These are phyloP conservation scores for Calonectria pauciramosa DNA, from an alignment of 2,329 filamentous ascomycete genomes.

Conservation along the genomic window DNA sequence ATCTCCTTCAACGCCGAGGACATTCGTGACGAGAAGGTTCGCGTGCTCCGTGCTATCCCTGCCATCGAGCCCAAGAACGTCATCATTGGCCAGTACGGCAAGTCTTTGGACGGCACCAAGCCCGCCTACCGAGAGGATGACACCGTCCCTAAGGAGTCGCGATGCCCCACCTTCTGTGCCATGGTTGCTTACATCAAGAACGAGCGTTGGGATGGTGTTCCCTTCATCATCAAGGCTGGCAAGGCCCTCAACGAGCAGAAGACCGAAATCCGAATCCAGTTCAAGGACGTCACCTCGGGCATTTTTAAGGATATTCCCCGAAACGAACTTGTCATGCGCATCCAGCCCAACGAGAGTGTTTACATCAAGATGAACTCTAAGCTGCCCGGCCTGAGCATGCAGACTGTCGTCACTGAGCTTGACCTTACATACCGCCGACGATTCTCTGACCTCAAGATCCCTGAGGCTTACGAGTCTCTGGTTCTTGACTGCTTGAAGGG, in stretches of 20 bases:
- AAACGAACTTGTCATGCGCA: conserved; percentile 98
- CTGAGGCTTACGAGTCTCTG: conserved; percentile 97
- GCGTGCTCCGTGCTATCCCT: conserved; percentile 92
- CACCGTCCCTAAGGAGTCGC: conserved; percentile 95
- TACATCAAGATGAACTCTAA: conserved; percentile 99
- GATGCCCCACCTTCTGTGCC: conserved; percentile 98
- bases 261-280: conserved; percentile 98
- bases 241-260: conserved; percentile 99
- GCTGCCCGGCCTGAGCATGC: conserved; percentile 97
- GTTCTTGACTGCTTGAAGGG: conserved; percentile 98
- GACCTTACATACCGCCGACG: conserved; percentile 97
- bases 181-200: conserved; percentile 99
- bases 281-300: conserved; percentile 98
- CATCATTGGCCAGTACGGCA: conserved; percentile 98
- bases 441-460: conserved; percentile 99
- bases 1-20: conserved; percentile 99
- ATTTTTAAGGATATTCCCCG: conserved; percentile 99
- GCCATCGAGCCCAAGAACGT: conserved; percentile 99
- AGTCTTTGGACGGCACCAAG: conserved; percentile 95
- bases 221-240: conserved; percentile 99
- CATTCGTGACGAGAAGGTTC: conserved; percentile 98
- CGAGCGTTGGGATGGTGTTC: conserved; percentile 98
- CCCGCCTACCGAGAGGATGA: conserved; percentile 99
- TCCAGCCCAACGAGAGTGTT: conserved; percentile 99
- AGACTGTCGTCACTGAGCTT: conserved; percentile 98